phyloP scores from a whole-genome alignment of 306 rosid genomes.

The Trifolium fragiferum region DNA sequence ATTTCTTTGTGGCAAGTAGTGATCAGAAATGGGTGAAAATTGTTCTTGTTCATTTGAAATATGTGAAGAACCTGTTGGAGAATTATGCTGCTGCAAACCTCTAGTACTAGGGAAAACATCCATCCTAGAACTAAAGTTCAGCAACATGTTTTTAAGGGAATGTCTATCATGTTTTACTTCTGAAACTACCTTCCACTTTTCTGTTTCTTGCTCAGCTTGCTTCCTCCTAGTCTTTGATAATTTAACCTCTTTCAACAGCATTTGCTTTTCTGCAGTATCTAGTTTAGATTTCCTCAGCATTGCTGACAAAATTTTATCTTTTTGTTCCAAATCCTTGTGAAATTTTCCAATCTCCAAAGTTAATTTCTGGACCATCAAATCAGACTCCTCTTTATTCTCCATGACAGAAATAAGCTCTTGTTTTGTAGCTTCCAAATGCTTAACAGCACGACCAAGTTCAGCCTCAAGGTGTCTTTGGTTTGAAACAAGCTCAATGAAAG shows the following conservation, averaged over 20 bases:
- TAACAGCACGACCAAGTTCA: conserved; percentile 65
- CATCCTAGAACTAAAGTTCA: conserved; percentile 62
- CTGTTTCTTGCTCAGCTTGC: conserved; percentile 86
- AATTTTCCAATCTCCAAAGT: conserved; percentile 67
- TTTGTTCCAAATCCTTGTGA: conserved; percentile 91
- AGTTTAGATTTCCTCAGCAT: conserved; percentile 89
- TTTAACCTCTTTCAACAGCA: conserved; percentile 85
- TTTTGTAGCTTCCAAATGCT: conserved; percentile 72
- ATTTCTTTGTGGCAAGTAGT: conserved; percentile 53
- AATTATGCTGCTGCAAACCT: conserved; percentile 49
- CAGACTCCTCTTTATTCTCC: conserved; percentile 86
- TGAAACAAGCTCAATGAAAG: conserved; percentile 88
- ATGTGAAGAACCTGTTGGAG: conserved; percentile 61
- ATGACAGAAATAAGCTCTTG: conserved; percentile 62
- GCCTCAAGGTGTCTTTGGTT: conserved; percentile 92
- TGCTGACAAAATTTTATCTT: conserved; percentile 91
- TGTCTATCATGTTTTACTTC: conserved; percentile 83
- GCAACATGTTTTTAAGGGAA: conserved; percentile 76
- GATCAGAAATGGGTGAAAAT: conserved; percentile 52
- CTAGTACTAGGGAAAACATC: conserved; percentile 58
- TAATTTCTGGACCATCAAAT: conserved; percentile 70
- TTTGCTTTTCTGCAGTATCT: conserved; percentile 80
- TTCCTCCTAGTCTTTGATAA: conserved; percentile 84
- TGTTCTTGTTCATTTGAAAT: conserved; percentile 52
- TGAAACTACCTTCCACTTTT: conserved; percentile 78